Base-by-base conservation (phyloP, 495 filamentous ascomycete species). In the Penicillium angulare region DNA sequence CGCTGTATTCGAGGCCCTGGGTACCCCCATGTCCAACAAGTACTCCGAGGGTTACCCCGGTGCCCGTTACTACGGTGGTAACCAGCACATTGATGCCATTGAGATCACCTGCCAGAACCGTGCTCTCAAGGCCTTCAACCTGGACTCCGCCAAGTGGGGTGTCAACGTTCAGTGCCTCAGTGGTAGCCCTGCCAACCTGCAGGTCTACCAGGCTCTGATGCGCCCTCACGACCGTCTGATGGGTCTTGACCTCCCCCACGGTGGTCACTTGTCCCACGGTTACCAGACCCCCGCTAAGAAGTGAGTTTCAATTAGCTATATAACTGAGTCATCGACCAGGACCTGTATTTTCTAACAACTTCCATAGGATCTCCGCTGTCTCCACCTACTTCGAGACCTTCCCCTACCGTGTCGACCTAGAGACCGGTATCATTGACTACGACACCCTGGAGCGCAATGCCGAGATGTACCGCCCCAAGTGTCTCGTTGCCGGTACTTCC, bases 21-120 rank as follows among this genome's bases (percentile, higher is more conserved):
- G 93, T 49, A 96, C 92, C 70, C 88, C 93, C 44, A 99, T 99
- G 93, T 95, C 93, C 77, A 99, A 99, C 84, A 99, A 99, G 79
- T 99, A 99, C 83, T 95, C 90, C 3, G 93, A 99, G 79, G 93
- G 93, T 60, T 96, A 96, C 74, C 95, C 95, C 63, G 93, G 93
- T 63, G 93, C 95, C 40, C 86, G 93, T 69, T 99, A 99, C 82
- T 99, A 99, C 68, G 95, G 95, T 70, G 93, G 93, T 60, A 99
- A 97, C 78, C 84, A 99, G 79, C 90, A 96, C 80, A 99, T 99
- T 53, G 93, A 99, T 71, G 78, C 85, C 66, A 90, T 97, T 65
- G 93, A 99, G 80, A 80, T 88, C 51, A 90, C 91, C 45, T 99
- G 93, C 84, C 93, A 99, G 82, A 81, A 82, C 73, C 90, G 93